phyloP scores from a whole-genome alignment of 768 basidiomycete genomes.

The Cyclocybe cylindracea region DNA sequence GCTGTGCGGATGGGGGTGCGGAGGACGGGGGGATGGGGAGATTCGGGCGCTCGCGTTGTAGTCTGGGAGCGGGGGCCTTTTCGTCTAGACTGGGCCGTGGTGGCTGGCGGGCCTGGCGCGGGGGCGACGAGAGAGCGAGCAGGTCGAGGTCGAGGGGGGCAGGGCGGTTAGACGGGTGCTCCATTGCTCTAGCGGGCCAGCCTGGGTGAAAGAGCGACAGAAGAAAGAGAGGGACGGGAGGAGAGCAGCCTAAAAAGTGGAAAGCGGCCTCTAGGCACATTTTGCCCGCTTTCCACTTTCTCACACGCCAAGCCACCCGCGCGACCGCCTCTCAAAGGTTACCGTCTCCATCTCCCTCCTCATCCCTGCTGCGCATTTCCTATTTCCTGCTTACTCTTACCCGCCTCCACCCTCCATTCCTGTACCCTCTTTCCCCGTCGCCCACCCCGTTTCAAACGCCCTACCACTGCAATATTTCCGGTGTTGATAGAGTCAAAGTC shows the following conservation, averaged over 20 bases:
- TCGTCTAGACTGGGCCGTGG: slow-evolving; percentile 15
- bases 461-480: too few species aligned
- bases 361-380: too few species aligned
- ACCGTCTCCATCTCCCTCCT: too few species aligned
- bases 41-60: slow-evolving; percentile 12
- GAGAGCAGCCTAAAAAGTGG: neutral
- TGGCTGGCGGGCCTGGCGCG: slow-evolving; percentile 13
- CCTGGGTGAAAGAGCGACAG: slow-evolving; percentile 21
- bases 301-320: slow-evolving; percentile 9
- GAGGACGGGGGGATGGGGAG: slow-evolving; percentile 22
- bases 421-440: too few species aligned
- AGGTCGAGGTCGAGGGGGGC: slow-evolving; percentile 28
- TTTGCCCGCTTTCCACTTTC: slow-evolving; percentile 1
- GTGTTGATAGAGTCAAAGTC: too few species aligned
- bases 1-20: slow-evolving; percentile 16
- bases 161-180: slow-evolving; percentile 18
- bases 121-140: slow-evolving; percentile 29
- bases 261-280: slow-evolving; percentile 3
- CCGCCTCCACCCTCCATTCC: too few species aligned
- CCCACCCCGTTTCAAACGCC: too few species aligned
- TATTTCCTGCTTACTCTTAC: too few species aligned
- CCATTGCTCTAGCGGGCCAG: slow-evolving; percentile 36
- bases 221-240: slow-evolving; percentile 20
- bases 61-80: slow-evolving; percentile 13
- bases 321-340: too few species aligned